A percentile compares a stretch with the other conserved stretches of the same genome.
These are phyloP conservation scores for Mycena maculata DNA, from an alignment of 768 basidiomycete species.

Conservation along the genomic window DNA sequence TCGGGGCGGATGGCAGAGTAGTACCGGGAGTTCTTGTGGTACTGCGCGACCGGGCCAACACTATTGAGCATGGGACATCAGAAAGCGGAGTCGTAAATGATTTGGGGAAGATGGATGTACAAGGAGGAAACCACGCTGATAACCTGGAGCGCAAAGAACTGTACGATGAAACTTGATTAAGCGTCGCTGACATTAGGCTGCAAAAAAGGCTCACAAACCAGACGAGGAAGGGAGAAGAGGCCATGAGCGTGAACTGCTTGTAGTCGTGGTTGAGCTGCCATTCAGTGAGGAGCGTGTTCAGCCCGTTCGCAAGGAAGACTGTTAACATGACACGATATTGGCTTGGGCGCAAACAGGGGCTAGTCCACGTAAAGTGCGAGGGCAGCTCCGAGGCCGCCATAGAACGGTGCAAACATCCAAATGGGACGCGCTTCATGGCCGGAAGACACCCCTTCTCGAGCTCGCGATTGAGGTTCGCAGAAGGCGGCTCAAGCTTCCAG, in stretches of 20 bases:
- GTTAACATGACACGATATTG: background rate
- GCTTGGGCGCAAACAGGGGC: too few species aligned
- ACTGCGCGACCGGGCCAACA: slow-evolving; percentile 86
- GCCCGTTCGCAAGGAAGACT: slow-evolving; percentile 80
- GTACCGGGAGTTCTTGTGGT: slow-evolving; percentile 83
- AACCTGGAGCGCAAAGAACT: slow-evolving; percentile 84
- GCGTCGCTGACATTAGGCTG: background rate
- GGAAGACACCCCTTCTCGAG: slow-evolving; percentile 59
- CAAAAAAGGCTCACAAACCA: slow-evolving; percentile 53
- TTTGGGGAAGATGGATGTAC: slow-evolving; percentile 52
- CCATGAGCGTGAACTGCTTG: background rate
- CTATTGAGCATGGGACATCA: slow-evolving; percentile 45
- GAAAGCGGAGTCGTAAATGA: background rate
- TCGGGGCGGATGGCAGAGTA: slow-evolving; percentile 77
- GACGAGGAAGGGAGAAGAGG: background rate
- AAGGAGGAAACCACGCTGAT: slow-evolving; percentile 70
- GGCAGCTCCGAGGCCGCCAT: slow-evolving; percentile 76
- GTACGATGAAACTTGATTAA: slow-evolving; percentile 7
- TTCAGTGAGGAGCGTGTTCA: slow-evolving; percentile 70
- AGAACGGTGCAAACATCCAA: slow-evolving; percentile 77
- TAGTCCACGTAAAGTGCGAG: slow-evolving; percentile 68
- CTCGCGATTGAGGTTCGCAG: slow-evolving; percentile 46
- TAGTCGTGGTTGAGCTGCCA: slow-evolving; percentile 74
- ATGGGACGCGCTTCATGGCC: slow-evolving; percentile 56
- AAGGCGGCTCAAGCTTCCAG: slow-evolving; percentile 57